Evolutionary conservation across 495 filamentous ascomycete species (phyloP).

Genomic region (Neurospora tetraspora): DNA sequence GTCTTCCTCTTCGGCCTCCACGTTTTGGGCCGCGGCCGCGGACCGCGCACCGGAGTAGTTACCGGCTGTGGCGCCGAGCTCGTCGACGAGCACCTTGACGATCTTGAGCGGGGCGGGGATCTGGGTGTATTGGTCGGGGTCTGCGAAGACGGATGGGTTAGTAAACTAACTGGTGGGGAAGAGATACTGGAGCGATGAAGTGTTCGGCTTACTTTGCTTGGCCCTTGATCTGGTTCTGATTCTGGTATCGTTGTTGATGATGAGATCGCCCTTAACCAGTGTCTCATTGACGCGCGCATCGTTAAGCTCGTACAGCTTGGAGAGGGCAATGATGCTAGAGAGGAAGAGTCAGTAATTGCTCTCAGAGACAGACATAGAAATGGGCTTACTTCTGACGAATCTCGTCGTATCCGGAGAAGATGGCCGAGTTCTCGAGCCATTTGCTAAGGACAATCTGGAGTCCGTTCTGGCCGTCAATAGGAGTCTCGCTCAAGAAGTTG

Average conservation of each 20-base stretch:
- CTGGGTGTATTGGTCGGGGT: constrained; percentile 83
- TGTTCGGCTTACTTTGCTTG: constrained; percentile 47
- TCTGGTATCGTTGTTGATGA: constrained; percentile 66
- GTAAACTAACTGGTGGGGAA: constrained; percentile 1
- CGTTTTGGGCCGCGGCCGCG: constrained; percentile 36
- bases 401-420: constrained; percentile 92
- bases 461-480: constrained; percentile 65
- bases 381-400: constrained; percentile 80
- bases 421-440: constrained; percentile 94
- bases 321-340: constrained; percentile 72
- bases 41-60: constrained; percentile 28
- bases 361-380: not conserved
- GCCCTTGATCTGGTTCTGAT: constrained; percentile 91
- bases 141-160: constrained; percentile 24
- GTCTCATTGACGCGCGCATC: constrained; percentile 72
- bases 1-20: constrained; percentile 40
- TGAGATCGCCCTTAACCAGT: constrained; percentile 82
- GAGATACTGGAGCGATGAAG: not conserved
- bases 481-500: constrained; percentile 76
- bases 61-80: constrained; percentile 58
- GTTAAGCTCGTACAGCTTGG: constrained; percentile 76
- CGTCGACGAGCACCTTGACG: constrained; percentile 87
- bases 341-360: constrained; percentile 23
- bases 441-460: constrained; percentile 82
- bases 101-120: constrained; percentile 87